These are phyloP conservation scores for Grifola frondosa DNA, from an alignment of 1,284 basidiomycete species.

Conservation along the genomic window DNA sequence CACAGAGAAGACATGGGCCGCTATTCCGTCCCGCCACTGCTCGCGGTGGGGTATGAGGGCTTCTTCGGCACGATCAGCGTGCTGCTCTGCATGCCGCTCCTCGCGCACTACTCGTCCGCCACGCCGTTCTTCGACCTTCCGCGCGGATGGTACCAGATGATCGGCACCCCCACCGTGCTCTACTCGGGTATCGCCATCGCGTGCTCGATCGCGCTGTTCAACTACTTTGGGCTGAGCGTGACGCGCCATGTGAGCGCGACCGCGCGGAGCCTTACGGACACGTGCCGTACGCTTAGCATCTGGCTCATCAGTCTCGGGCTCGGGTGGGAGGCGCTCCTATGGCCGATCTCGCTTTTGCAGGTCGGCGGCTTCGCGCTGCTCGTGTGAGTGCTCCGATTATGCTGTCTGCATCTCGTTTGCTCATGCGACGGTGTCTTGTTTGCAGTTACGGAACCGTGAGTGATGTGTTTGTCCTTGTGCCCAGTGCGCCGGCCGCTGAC, in stretches of 20 bases:
- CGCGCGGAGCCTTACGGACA: slow-evolving; percentile 89
- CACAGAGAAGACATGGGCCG: slow-evolving; percentile 81
- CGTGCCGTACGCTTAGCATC: slow-evolving; percentile 92
- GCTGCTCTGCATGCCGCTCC: slow-evolving; percentile 69
- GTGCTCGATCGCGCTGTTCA: slow-evolving; percentile 78
- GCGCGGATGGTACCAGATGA: slow-evolving; percentile 89
- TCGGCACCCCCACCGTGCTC: slow-evolving; percentile 76
- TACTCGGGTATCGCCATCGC: slow-evolving; percentile 80
- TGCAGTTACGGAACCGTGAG: slow-evolving; percentile 35
- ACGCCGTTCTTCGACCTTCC: slow-evolving; percentile 76
- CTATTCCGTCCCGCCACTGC: slow-evolving; percentile 87
- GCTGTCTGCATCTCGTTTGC: slow-evolving; percentile 2
- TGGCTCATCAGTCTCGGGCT: slow-evolving; percentile 85
- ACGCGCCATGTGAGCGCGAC: slow-evolving; percentile 90
- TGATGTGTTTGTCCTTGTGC: not conserved
- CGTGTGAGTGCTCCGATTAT: slow-evolving; percentile 61
- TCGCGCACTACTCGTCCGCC: slow-evolving; percentile 61
- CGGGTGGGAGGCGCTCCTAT: slow-evolving; percentile 91
- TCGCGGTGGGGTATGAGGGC: slow-evolving; percentile 95
- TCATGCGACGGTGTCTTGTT: not conserved
- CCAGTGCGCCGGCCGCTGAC: slow-evolving; percentile 4
- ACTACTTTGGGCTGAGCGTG: slow-evolving; percentile 92
- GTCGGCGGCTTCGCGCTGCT: slow-evolving; percentile 87
- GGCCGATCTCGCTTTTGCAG: slow-evolving; percentile 84
- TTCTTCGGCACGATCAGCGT: slow-evolving; percentile 86